Conservation (phyloP, 345 rosid genomes). For the Pseudoturritis turrita region DNA sequence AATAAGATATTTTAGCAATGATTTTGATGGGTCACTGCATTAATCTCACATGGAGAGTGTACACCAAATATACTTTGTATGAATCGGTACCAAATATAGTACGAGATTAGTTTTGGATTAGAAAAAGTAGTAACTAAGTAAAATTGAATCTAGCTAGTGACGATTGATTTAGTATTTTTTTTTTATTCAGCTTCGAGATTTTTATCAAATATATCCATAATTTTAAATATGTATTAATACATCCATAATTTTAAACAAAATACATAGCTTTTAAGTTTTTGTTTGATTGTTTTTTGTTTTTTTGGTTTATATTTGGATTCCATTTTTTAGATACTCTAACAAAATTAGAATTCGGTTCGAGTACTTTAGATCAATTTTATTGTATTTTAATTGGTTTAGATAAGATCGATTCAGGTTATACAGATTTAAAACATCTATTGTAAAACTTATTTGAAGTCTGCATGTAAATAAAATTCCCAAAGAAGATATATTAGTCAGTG, state of each 20-base stretch:
- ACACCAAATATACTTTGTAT: conserved; percentile 6
- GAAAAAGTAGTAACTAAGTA: not conserved
- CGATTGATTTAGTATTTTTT: not conserved
- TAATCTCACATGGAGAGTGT: conserved; percentile 4
- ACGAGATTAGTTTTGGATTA: not conserved
- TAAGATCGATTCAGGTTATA: not conserved
- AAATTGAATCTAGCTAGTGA: not conserved
- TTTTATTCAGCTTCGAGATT: not conserved
- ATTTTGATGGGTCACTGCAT: conserved; percentile 9
- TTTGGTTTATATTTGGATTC: not conserved
- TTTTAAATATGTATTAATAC: not conserved
- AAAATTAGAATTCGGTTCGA: not conserved
- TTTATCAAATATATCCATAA: not conserved
- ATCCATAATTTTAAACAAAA: not conserved
- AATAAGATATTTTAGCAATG: conserved; percentile 10
- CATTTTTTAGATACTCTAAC: not conserved
- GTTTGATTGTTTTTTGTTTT: not conserved
- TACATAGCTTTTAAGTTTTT: not conserved
- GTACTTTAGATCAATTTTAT: too few species aligned
- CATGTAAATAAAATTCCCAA: not conserved
- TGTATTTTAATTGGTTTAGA: not conserved
- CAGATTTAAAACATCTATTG: not conserved
- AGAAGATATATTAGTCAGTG: not conserved
- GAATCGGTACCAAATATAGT: not conserved
- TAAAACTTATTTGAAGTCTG: not conserved